A percentile compares a stretch with the other conserved stretches of the same genome.
These are phyloP conservation scores for Xylariomycetidae sp. DNA, from an alignment of 2,329 filamentous ascomycete species.

Conservation along the genomic window DNA sequence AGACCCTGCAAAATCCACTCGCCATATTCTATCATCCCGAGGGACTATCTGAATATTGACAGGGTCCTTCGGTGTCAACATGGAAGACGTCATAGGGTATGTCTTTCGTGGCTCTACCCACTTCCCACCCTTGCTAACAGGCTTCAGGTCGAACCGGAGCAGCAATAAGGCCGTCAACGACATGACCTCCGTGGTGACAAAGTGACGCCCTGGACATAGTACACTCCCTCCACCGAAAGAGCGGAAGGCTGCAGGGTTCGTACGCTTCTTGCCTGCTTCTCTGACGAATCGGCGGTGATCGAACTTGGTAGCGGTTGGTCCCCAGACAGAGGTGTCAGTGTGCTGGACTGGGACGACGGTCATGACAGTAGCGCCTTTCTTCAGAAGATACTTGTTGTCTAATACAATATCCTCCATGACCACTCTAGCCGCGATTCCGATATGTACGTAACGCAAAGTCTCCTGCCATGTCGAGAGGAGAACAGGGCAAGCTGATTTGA, in stretches of 20 bases:
- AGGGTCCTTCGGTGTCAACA: slow-evolving; percentile 5
- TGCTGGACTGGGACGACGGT: slow-evolving; percentile 7
- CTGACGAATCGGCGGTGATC: slow-evolving; percentile 10
- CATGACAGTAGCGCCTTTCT: slow-evolving; percentile 12
- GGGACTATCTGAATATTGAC: slow-evolving; percentile 3
- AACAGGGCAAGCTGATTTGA: slow-evolving; percentile 11
- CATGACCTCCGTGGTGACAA: slow-evolving; percentile 13
- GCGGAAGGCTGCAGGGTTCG: slow-evolving; percentile 10
- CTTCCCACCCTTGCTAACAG: slow-evolving; percentile 3
- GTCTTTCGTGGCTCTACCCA: slow-evolving; percentile 11
- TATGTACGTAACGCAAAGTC: slow-evolving; percentile 8
- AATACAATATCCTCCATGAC: slow-evolving; percentile 9
- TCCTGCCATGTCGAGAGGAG: slow-evolving; percentile 14
- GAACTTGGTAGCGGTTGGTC: slow-evolving; percentile 5
- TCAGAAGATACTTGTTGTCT: slow-evolving; percentile 12
- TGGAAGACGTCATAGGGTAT: slow-evolving; percentile 12
- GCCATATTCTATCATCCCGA: slow-evolving; percentile 1
- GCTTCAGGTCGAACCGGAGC: slow-evolving; percentile 10
- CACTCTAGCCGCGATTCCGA: slow-evolving; percentile 7
- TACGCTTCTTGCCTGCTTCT: slow-evolving; percentile 1
- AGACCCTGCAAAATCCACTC: slow-evolving; percentile 2
- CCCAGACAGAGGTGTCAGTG: slow-evolving; percentile 9
- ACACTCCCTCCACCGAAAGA: slow-evolving; percentile 10
- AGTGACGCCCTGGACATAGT: slow-evolving; percentile 12
- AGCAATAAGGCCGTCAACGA: slow-evolving; percentile 11